Evolutionary conservation across 2,329 filamentous ascomycete species (phyloP).

Genomic region (Nakataea oryzae): DNA sequence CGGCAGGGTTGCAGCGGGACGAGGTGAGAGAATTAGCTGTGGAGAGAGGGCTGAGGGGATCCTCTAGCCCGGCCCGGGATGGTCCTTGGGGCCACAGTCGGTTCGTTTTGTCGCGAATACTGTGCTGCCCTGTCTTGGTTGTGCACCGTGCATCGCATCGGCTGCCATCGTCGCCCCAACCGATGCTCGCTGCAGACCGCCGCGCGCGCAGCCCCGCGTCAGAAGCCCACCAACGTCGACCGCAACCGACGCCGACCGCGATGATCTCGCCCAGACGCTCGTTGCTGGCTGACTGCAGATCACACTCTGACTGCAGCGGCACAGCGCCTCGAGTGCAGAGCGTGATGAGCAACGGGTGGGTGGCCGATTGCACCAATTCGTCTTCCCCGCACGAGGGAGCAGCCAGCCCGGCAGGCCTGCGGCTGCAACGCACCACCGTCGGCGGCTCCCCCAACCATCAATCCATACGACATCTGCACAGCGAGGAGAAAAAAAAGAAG

Average conservation of each 20-base stretch:
- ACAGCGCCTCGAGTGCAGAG: no score
- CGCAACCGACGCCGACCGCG: background rate
- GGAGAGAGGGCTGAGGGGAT: background rate
- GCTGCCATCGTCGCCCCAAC: background rate
- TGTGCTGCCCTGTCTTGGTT: background rate
- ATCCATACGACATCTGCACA: no score
- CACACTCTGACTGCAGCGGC: background rate
- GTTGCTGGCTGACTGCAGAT: background rate
- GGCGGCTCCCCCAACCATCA: background rate
- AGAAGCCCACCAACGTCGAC: background rate
- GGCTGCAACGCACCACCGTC: background rate
- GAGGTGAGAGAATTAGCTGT: background rate
- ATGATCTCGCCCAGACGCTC: background rate
- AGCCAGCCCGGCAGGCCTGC: background rate
- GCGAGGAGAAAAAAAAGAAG: no score
- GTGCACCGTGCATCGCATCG: no score
- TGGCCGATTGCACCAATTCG: background rate
- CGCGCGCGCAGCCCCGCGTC: no score
- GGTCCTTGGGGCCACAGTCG: background rate
- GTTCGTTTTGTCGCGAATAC: no score
- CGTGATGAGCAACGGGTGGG: background rate
- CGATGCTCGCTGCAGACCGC: background rate
- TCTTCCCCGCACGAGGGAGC: no score
- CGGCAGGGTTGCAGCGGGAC: background rate
- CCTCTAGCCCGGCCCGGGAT: background rate